Conservation (phyloP, 2,329 filamentous ascomycete species). For the Pseudocercospora pini-densiflorae region DNA sequence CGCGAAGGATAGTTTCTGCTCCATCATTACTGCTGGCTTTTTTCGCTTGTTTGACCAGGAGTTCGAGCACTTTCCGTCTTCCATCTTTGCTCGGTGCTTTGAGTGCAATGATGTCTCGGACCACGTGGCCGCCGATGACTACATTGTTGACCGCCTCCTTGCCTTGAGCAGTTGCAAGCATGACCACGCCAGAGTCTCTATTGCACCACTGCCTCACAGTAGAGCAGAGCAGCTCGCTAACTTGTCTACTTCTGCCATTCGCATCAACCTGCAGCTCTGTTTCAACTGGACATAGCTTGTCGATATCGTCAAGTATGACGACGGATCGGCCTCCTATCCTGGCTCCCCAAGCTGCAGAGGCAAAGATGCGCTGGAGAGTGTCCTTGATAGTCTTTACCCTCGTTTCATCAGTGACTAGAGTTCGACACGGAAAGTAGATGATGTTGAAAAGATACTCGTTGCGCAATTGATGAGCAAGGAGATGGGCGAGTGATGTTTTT, state of each 20-base stretch:
- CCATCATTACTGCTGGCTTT: constrained; percentile 21
- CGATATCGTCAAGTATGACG: constrained; percentile 89
- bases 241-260: constrained; percentile 87
- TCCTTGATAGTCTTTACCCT: constrained; percentile 90
- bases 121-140: constrained; percentile 87
- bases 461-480: constrained; percentile 74
- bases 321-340: constrained; percentile 81
- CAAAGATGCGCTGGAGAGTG: constrained; percentile 80
- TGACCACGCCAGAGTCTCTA: constrained; percentile 76
- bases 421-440: constrained; percentile 84
- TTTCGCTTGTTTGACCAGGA: constrained; percentile 61
- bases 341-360: constrained; percentile 88
- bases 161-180: constrained; percentile 87
- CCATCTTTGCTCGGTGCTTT: constrained; percentile 94
- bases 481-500: constrained; percentile 80
- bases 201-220: constrained; percentile 85
- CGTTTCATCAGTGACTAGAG: constrained; percentile 87
- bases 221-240: constrained; percentile 85
- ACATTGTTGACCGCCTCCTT: constrained; percentile 93
- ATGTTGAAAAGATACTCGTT: constrained; percentile 77
- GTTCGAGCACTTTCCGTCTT: constrained; percentile 80
- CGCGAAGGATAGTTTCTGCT: constrained; percentile 13
- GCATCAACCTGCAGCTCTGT: constrained; percentile 94
- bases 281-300: constrained; percentile 89
- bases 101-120: constrained; percentile 85